Evolutionary conservation across 345 rosid species (phyloP).

Genomic region (Eucalyptus melliodora): DNA sequence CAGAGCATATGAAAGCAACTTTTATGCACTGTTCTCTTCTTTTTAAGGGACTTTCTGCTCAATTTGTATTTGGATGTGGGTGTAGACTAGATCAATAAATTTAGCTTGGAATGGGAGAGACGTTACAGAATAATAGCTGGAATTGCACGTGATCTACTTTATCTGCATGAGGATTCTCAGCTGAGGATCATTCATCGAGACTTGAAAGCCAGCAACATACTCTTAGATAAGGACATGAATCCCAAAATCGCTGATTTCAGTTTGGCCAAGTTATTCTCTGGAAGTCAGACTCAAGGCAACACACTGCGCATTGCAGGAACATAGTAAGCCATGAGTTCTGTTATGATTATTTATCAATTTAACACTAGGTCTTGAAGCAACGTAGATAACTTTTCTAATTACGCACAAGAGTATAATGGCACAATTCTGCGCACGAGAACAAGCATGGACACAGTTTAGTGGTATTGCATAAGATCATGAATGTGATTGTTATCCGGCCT

Average conservation of each 20-base stretch:
- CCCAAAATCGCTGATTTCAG: slow-evolving; percentile 16
- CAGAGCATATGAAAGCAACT: neutral
- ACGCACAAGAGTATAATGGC: neutral
- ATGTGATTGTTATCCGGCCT: neutral
- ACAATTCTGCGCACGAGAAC: neutral
- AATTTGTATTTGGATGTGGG: neutral
- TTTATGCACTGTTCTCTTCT: neutral
- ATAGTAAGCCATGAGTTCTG: slow-evolving; percentile 6
- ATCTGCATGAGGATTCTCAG: slow-evolving; percentile 11
- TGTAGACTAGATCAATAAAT: neutral
- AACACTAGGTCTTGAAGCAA: neutral
- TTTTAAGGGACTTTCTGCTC: neutral
- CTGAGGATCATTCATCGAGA: slow-evolving; percentile 8
- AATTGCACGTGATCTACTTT: slow-evolving; percentile 4
- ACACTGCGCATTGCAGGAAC: slow-evolving; percentile 9
- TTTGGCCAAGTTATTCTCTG: slow-evolving; percentile 12
- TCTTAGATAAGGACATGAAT: slow-evolving; percentile 8
- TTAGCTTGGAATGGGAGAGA: slow-evolving; percentile 1
- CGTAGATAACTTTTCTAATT: too few relatives aligned
- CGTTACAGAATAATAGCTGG: slow-evolving; percentile 5
- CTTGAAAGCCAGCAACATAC: slow-evolving; percentile 10
- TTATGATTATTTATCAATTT: neutral
- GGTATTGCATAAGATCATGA: neutral
- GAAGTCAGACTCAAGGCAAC: slow-evolving; percentile 7
- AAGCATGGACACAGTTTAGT: neutral